phyloP scores from a whole-genome alignment of 2,329 filamentous ascomycete species.

The Colletotrichum costaricense region DNA sequence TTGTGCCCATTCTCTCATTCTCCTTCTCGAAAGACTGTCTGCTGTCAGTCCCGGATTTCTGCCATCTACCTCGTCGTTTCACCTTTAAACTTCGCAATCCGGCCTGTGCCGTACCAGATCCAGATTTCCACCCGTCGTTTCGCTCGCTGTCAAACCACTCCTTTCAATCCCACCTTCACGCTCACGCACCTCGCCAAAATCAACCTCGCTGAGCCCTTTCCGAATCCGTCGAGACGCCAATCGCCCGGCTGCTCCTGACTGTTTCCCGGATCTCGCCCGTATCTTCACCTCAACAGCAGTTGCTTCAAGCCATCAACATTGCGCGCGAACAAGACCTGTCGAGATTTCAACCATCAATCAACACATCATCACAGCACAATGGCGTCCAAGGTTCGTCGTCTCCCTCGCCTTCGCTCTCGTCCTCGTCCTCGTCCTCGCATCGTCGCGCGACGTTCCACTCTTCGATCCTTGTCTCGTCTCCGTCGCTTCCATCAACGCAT shows the following conservation, averaged over 20 bases:
- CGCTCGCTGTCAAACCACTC: constrained; percentile 27
- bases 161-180: not conserved
- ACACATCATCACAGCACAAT: constrained; percentile 43
- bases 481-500: constrained; percentile 6
- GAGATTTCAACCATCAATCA: constrained; percentile 10
- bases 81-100: constrained; percentile 36
- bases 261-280: constrained; percentile 17
- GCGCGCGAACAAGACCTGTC: constrained; percentile 6
- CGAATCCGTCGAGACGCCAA: constrained; percentile 14
- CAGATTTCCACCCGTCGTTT: constrained; percentile 32
- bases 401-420: not conserved
- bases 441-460: not conserved
- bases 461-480: not conserved
- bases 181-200: constrained; percentile 2
- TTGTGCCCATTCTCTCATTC: constrained; percentile 28
- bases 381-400: constrained; percentile 50
- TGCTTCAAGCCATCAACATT: constrained; percentile 29
- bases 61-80: constrained; percentile 36
- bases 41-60: constrained; percentile 36
- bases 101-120: constrained; percentile 35
- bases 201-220: constrained; percentile 9
- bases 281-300: not conserved
- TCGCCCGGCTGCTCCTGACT: constrained; percentile 8
- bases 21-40: constrained; percentile 36
- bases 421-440: not conserved